Percentiles rank a stretch among this genome's conserved stretches.
Evolutionary conservation across 768 basidiomycete genomes (phyloP).

Genomic region (Ramaria sp.): DNA sequence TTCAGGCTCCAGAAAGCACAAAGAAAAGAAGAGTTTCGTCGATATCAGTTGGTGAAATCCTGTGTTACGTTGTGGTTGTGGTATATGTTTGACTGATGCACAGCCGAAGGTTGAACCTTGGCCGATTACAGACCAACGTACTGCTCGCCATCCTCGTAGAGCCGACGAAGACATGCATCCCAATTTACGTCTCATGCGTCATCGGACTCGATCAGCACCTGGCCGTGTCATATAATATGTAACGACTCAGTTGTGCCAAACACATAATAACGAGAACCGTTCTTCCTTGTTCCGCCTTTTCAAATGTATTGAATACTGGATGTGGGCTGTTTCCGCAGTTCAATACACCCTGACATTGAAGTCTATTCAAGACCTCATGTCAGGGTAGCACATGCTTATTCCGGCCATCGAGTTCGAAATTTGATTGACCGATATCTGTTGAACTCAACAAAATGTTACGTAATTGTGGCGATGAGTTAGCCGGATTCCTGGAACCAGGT

Average conservation of each 20-base stretch:
- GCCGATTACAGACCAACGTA: neutral
- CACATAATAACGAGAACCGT: too few species aligned
- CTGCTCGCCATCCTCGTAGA: neutral
- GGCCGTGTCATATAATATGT: neutral
- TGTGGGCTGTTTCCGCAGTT: neutral
- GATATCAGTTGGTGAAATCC: neutral
- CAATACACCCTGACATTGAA: neutral
- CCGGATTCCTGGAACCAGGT: too few species aligned
- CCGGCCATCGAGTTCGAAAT: too few species aligned
- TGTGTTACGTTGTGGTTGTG: neutral
- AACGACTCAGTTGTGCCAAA: too few species aligned
- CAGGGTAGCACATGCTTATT: too few species aligned
- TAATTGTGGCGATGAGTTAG: too few species aligned
- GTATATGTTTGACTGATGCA: too few species aligned
- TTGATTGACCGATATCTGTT: too few species aligned
- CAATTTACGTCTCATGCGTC: neutral
- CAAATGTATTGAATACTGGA: neutral
- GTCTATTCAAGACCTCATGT: neutral
- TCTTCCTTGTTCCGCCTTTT: neutral
- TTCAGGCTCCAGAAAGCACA: neutral
- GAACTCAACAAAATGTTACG: too few species aligned
- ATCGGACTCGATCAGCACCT: conserved; percentile 1
- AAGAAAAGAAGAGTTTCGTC: neutral
- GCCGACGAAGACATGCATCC: conserved; percentile 1
- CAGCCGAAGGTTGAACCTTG: neutral